A percentile compares a stretch with the other conserved stretches of the same genome.
Evolutionary conservation across 306 rosid species (phyloP).

Genomic region (Cercis canadensis): DNA sequence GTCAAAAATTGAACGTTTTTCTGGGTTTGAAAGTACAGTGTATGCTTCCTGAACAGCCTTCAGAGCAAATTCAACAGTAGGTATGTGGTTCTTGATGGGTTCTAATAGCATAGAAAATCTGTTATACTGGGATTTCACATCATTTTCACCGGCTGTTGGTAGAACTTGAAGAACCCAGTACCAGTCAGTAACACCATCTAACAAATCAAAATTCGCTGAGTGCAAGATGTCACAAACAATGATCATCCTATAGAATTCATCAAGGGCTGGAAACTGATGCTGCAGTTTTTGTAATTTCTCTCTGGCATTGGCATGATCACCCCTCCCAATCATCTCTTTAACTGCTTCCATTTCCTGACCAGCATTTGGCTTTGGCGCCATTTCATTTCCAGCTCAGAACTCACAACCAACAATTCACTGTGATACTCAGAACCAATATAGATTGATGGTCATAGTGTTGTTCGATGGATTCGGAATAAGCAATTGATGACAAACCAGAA

Average conservation of each 20-base stretch:
- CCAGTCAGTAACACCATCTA: conserved; percentile 5
- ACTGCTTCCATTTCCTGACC: not conserved
- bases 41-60: conserved; percentile 13
- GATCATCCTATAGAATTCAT: conserved; percentile 5
- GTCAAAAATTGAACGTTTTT: not conserved
- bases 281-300: conserved; percentile 6
- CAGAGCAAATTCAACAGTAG: not conserved
- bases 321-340: not conserved
- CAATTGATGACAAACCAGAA: no score
- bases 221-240: conserved; percentile 7
- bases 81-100: not conserved
- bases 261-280: conserved; percentile 9
- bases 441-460: no score
- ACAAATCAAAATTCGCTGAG: conserved; percentile 13
- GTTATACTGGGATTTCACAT: conserved; percentile 8
- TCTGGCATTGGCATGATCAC: not conserved
- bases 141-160: not conserved
- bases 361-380: not conserved
- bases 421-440: no score
- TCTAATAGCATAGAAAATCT: not conserved
- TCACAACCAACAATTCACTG: no score
- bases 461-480: no score
- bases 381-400: not conserved
- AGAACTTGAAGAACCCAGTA: conserved; percentile 23
- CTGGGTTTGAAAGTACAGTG: conserved; percentile 16